A percentile compares a stretch with the other conserved stretches of the same genome.
Conservation (phyloP, 2,329 filamentous ascomycete genomes). For the Ophiostoma angusticollis region DNA sequence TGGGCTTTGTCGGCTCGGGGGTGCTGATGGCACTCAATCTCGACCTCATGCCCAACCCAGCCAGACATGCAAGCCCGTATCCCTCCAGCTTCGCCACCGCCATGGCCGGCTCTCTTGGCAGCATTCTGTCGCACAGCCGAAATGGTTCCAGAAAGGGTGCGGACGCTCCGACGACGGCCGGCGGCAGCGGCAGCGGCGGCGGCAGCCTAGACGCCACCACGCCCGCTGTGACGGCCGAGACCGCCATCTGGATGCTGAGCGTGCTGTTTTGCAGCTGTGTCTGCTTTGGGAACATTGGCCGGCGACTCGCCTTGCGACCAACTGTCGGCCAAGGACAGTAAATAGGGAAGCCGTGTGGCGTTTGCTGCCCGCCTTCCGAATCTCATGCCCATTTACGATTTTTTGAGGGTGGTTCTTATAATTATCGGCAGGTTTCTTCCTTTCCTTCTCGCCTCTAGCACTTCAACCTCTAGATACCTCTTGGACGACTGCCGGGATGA, state of each 20-base stretch:
- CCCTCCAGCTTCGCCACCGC: conserved; percentile 6
- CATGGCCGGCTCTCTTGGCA: conserved; percentile 2
- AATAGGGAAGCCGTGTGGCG: too few relatives aligned
- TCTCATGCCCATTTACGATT: too few relatives aligned
- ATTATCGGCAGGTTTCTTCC: too few relatives aligned
- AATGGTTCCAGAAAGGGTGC: conserved; percentile 18
- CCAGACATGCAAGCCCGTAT: conserved; percentile 19
- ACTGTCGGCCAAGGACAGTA: not conserved
- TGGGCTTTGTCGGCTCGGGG: conserved; percentile 62
- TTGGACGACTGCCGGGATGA: too few relatives aligned
- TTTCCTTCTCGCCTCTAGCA: too few relatives aligned
- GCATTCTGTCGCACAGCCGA: conserved; percentile 5
- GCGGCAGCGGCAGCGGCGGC: not conserved
- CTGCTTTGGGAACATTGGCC: conserved; percentile 91
- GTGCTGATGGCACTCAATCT: conserved; percentile 65
- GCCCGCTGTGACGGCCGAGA: conserved; percentile 49
- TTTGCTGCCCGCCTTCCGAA: too few relatives aligned
- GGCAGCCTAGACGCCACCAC: conserved; percentile 6
- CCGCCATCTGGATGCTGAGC: conserved; percentile 80
- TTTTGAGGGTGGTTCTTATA: too few relatives aligned
- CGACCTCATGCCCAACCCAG: conserved; percentile 60
- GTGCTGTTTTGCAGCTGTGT: conserved; percentile 91
- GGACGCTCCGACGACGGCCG: too few relatives aligned
- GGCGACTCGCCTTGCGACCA: conserved; percentile 49
- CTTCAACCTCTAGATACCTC: too few relatives aligned